Evolutionary conservation across 306 rosid genomes (phyloP).

Genomic region (Spatholobus suberectus): DNA sequence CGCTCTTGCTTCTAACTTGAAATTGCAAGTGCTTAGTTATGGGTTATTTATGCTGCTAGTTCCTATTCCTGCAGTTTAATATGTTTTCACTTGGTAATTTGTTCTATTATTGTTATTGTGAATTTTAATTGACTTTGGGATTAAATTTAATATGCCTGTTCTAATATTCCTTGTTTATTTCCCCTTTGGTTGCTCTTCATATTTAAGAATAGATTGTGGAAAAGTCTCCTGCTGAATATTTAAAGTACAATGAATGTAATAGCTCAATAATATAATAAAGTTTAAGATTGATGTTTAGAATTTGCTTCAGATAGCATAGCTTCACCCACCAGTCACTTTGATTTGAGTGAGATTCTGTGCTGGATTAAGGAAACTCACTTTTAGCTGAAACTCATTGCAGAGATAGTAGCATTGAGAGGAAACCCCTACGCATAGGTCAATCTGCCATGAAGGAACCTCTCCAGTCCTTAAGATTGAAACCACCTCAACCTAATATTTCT

Average conservation of each 20-base stretch:
- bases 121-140: not conserved
- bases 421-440: conserved; percentile 49
- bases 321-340: not conserved
- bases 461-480: conserved; percentile 53
- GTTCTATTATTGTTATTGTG: not conserved
- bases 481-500: conserved; percentile 56
- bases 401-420: conserved; percentile 45
- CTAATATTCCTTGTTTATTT: not conserved
- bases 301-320: conserved; percentile 27
- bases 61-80: not conserved
- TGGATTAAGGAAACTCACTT: conserved; percentile 31
- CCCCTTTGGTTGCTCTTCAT: not conserved
- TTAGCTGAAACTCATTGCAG: conserved; percentile 48
- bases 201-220: not conserved
- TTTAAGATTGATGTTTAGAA: conserved; percentile 14
- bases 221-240: not conserved
- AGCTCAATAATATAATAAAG: not conserved
- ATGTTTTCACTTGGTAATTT: not conserved
- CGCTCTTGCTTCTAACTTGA: not conserved
- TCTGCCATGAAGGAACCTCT: conserved; percentile 54
- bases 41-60: not conserved
- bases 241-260: not conserved
- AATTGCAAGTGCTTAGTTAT: not conserved
- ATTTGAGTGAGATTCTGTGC: conserved; percentile 22
- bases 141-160: conserved; percentile 10